Evolutionary conservation across 2,329 filamentous ascomycete genomes (phyloP).

Genomic region (Harringtonia aguacate): DNA sequence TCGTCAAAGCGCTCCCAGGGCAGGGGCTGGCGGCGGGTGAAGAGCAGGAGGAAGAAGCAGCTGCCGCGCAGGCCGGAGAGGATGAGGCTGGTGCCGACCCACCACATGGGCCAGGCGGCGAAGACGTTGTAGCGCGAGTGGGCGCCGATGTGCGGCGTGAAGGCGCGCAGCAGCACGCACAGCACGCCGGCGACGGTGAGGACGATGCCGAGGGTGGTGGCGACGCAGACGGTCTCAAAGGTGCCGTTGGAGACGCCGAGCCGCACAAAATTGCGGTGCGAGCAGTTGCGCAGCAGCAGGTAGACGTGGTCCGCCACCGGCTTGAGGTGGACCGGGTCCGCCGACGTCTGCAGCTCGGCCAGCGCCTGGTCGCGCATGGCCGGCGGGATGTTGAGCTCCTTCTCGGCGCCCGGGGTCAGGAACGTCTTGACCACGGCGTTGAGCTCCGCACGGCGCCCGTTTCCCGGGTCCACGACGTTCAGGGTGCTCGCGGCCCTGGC

Average conservation of each 20-base stretch:
- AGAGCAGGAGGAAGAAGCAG: constrained; percentile 36
- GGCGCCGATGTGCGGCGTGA: constrained; percentile 24
- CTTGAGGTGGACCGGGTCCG: constrained; percentile 26
- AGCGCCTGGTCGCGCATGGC: constrained; percentile 28
- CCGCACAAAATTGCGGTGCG: constrained; percentile 38
- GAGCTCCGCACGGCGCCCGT: constrained; percentile 19
- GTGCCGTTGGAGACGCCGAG: constrained; percentile 42
- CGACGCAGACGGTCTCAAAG: constrained; percentile 36
- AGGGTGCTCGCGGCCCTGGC: neutral
- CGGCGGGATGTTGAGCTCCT: constrained; percentile 36
- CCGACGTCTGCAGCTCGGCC: constrained; percentile 21
- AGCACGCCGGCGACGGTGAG: constrained; percentile 28
- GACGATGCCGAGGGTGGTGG: constrained; percentile 30
- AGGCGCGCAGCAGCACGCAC: constrained; percentile 26
- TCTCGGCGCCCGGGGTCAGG: constrained; percentile 27
- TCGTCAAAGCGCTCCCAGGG: constrained; percentile 38
- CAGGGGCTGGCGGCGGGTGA: constrained; percentile 31
- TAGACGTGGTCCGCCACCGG: constrained; percentile 36
- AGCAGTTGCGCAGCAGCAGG: constrained; percentile 34
- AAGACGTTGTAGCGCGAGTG: constrained; percentile 30
- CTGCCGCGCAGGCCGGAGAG: constrained; percentile 32
- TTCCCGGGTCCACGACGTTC: constrained; percentile 10
- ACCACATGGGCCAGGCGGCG: constrained; percentile 34
- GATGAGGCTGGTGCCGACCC: constrained; percentile 29
- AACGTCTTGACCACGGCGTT: constrained; percentile 29